Evolutionary conservation across 164 flowering plant genomes (phyloP).

Genomic region (Berberis thunbergii): DNA sequence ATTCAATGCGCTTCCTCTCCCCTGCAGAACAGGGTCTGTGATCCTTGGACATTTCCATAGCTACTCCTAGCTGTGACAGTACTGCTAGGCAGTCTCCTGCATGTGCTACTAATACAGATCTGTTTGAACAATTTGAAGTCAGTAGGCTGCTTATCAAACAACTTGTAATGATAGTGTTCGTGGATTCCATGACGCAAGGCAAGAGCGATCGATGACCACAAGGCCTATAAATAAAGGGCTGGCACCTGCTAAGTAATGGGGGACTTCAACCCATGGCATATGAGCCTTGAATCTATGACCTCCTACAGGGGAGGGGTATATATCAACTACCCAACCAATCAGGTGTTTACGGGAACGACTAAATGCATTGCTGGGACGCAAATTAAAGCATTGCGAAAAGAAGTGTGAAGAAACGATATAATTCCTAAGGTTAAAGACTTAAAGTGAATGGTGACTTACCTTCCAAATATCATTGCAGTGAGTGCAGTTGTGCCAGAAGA

Average conservation of each 20-base stretch:
- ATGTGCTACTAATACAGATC: slow-evolving; percentile 94
- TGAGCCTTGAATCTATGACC: neutral
- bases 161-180: neutral
- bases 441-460: slow-evolving; percentile 27
- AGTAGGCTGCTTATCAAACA: neutral
- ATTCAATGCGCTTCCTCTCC: slow-evolving; percentile 63
- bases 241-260: neutral
- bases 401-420: no score
- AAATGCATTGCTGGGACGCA: no score
- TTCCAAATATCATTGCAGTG: slow-evolving; percentile 89
- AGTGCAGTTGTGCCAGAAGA: slow-evolving; percentile 94
- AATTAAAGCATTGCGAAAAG: no score
- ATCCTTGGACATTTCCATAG: slow-evolving; percentile 80
- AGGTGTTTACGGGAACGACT: neutral
- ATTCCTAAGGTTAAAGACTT: no score
- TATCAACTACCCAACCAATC: neutral
- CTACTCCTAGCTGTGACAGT: slow-evolving; percentile 59
- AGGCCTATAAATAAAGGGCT: neutral
- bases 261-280: neutral
- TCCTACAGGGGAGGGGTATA: neutral
- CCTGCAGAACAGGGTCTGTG: slow-evolving; percentile 63
- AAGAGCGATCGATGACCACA: neutral
- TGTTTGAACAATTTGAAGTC: slow-evolving; percentile 15
- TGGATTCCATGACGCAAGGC: neutral
- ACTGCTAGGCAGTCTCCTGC: slow-evolving; percentile 97